Conservation (phyloP, 768 basidiomycete genomes). For the Hemileccinum rubropunctum region DNA sequence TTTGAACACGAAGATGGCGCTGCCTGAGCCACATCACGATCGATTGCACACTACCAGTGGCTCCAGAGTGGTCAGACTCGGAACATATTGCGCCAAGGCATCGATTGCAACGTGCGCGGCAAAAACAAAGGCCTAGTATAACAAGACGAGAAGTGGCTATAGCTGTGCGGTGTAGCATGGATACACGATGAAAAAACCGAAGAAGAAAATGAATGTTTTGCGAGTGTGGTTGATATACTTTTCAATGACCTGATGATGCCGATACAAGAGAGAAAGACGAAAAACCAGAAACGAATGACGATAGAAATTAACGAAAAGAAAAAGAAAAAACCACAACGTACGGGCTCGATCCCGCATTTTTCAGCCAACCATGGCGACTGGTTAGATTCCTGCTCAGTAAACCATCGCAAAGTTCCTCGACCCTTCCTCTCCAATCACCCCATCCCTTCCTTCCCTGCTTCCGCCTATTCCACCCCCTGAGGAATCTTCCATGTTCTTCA, state of each 20-base stretch:
- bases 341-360: conserved; percentile 3
- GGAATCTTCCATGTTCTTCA: conserved; percentile 23
- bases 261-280: neutral
- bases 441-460: conserved; percentile 32
- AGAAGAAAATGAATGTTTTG: conserved; percentile 3
- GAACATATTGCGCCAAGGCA: no score
- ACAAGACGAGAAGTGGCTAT: neutral
- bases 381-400: conserved; percentile 34
- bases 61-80: no score
- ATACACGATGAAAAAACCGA: conserved; percentile 11
- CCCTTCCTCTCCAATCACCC: conserved; percentile 48
- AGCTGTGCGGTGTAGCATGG: conserved; percentile 3
- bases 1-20: no score
- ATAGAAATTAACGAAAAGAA: neutral
- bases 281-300: conserved; percentile 13
- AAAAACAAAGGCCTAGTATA: conserved; percentile 10
- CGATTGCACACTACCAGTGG: no score
- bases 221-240: conserved; percentile 9
- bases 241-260: conserved; percentile 4
- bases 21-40: no score
- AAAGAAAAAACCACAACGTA: neutral
- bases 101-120: no score
- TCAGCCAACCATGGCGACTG: neutral
- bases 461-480: conserved; percentile 13
- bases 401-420: conserved; percentile 58